Base-by-base conservation (phyloP, 805 yeast species). In the Saitoella complicata region DNA sequence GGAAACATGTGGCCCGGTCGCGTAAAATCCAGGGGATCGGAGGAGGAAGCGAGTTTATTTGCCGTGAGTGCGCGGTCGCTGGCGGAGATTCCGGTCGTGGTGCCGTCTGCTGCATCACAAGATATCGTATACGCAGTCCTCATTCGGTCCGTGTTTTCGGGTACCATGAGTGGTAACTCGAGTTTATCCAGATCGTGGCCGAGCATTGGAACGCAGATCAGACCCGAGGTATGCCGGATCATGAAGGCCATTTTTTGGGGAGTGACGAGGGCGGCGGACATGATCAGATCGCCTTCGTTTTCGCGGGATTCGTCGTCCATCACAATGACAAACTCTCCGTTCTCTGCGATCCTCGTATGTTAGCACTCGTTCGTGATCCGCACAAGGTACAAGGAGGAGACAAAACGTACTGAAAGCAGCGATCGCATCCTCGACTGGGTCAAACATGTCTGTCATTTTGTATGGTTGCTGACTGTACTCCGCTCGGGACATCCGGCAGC, bases 71-170 rank as follows among this genome's bases (percentile, higher is more conserved):
- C 88, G 56, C 99, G 72, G 62, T 91, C 99, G 55, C 78, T 79
- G 7, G 98, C 96, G 30, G 94, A 80, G 42, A 91, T 91, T 8
- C 99, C 99, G 0, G 99, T 91, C 8, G 97, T 85, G 35, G 97
- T 87, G 34, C 94, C 95, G 46, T 80, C 80, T 34, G 73, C 76
- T 50, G 66, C 76, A 59, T 91, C 99, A 44, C 83, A 83, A 1
- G 96, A 85, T 41, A 91, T 76, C 1, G 98, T 91, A 64, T 91
- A 91, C 1, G 97, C 97, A 1, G 99, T 91, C 7, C 94, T 94
- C 54, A 91, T 96, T 59, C 94, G 76, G 59, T 91, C 98, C 8
- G 74, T 64, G 45, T 68, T 65, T 46, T 70, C 65, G 45, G 70
- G 66, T 45, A 76, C 63, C 91, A 91, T 80, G 43, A 82, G 70